Percentiles rank a stretch among this genome's conserved stretches.
These are phyloP conservation scores for Skeletonema menzelii DNA, from an alignment of 108 stramenopile species.

Conservation along the genomic window DNA sequence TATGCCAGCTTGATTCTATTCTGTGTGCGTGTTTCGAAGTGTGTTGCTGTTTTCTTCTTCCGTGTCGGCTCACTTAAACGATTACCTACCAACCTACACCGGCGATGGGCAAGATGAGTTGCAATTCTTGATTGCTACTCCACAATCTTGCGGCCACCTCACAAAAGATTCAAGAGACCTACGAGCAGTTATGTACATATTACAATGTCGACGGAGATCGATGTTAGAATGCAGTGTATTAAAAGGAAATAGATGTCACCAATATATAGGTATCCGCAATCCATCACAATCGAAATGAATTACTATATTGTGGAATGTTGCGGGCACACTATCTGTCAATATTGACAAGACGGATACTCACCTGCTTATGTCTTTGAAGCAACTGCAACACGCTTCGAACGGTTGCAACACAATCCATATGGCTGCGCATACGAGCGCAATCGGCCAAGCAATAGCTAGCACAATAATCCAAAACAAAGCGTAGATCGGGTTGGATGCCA, in stretches of 20 bases:
- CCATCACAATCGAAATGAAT: background rate
- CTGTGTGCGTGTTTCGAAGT: background rate
- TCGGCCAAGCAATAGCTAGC: slow-evolving; percentile 34
- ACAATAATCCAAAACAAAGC: slow-evolving; percentile 28
- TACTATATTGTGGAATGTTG: background rate
- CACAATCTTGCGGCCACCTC: slow-evolving; percentile 38
- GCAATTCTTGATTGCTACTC: slow-evolving; percentile 27
- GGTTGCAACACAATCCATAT: slow-evolving; percentile 32
- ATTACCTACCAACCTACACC: background rate
- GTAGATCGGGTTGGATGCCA: slow-evolving; percentile 56
- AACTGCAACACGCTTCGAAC: slow-evolving; percentile 31
- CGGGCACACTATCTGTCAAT: background rate
- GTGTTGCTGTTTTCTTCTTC: background rate
- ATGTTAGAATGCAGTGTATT: background rate
- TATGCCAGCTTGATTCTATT: background rate
- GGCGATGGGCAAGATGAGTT: slow-evolving; percentile 35
- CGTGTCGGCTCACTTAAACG: too few relatives aligned
- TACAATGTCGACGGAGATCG: too few relatives aligned
- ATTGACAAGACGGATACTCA: background rate
- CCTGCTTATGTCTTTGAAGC: slow-evolving; percentile 20
- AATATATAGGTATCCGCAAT: background rate
- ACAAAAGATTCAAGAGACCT: slow-evolving; percentile 27
- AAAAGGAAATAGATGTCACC: background rate
- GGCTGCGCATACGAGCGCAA: slow-evolving; percentile 23
- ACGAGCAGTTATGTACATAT: background rate